A percentile compares a stretch with the other conserved stretches of the same genome.
Evolutionary conservation across 2,329 filamentous ascomycete genomes (phyloP).

Genomic region (Beauveria sp.): DNA sequence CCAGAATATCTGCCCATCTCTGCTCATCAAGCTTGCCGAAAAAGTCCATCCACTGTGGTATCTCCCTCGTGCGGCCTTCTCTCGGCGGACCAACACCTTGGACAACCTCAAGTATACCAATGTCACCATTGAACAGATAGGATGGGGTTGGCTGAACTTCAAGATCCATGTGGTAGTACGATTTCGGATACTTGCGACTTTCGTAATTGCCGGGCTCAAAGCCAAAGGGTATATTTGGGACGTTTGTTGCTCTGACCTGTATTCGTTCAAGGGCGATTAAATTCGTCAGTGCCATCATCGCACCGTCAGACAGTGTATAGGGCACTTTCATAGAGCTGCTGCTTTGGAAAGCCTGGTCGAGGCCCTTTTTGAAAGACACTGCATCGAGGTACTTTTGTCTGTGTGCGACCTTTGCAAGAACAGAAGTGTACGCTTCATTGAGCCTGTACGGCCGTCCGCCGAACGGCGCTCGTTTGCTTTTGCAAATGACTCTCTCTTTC

Average conservation of each 20-base stretch:
- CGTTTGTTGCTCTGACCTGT: slow-evolving; percentile 42
- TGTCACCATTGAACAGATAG: slow-evolving; percentile 50
- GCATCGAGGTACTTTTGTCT: slow-evolving; percentile 51
- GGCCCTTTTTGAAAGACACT: slow-evolving; percentile 47
- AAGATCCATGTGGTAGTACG: slow-evolving; percentile 57
- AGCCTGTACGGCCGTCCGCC: slow-evolving; percentile 55
- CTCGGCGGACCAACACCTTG: slow-evolving; percentile 32
- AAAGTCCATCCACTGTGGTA: slow-evolving; percentile 69
- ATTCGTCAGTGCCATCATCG: slow-evolving; percentile 60
- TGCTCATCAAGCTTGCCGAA: slow-evolving; percentile 49
- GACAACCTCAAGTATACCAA: slow-evolving; percentile 32
- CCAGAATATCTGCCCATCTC: slow-evolving; percentile 58
- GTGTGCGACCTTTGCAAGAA: slow-evolving; percentile 49
- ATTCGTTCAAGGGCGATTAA: slow-evolving; percentile 54
- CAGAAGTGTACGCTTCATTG: slow-evolving; percentile 48
- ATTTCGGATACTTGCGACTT: slow-evolving; percentile 58
- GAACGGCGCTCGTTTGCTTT: slow-evolving; percentile 50
- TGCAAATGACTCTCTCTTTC: slow-evolving; percentile 46
- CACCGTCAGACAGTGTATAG: slow-evolving; percentile 54
- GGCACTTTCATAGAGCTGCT: slow-evolving; percentile 37
- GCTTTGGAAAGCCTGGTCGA: slow-evolving; percentile 49
- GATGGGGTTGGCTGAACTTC: slow-evolving; percentile 53
- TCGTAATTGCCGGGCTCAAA: slow-evolving; percentile 66
- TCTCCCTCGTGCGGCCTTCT: slow-evolving; percentile 34
- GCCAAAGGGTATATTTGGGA: slow-evolving; percentile 59